Evolutionary conservation across 2,329 filamentous ascomycete species (phyloP).

Genomic region (Calonectria pseudoreteaudii): DNA sequence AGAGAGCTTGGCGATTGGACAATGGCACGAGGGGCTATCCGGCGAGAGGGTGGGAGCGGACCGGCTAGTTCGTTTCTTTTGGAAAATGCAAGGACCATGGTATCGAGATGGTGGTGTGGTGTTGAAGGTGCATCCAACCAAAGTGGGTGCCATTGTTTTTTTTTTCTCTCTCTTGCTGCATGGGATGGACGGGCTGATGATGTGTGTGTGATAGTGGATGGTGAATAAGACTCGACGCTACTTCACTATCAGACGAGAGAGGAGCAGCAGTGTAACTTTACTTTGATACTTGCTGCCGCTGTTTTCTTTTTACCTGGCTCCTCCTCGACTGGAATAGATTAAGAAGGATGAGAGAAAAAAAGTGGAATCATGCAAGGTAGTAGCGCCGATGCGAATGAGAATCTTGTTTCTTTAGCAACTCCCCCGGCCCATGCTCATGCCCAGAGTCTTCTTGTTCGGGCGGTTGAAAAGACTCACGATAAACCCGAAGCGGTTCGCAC

Average conservation of each 20-base stretch:
- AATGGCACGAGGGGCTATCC: constrained; percentile 18
- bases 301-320: not conserved
- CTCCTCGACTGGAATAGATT: not conserved
- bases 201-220: not conserved
- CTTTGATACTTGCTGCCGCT: not conserved
- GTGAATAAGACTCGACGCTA: constrained; percentile 21
- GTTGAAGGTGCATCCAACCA: not conserved
- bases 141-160: not conserved
- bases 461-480: not conserved
- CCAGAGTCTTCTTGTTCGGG: not conserved
- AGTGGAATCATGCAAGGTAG: constrained; percentile 7
- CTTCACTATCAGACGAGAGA: not conserved
- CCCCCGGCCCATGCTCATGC: not conserved
- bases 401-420: constrained; percentile 3
- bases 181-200: not conserved
- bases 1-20: constrained; percentile 15
- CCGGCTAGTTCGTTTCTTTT: constrained; percentile 13
- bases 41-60: constrained; percentile 14
- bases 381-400: constrained; percentile 4
- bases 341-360: not conserved
- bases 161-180: not conserved
- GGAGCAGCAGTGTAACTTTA: not conserved
- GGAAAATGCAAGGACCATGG: constrained; percentile 1
- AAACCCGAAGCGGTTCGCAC: constrained; percentile 8
- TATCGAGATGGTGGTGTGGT: not conserved